These are phyloP conservation scores for Aspergillus affinis DNA, from an alignment of 495 filamentous ascomycete species.

Conservation along the genomic window DNA sequence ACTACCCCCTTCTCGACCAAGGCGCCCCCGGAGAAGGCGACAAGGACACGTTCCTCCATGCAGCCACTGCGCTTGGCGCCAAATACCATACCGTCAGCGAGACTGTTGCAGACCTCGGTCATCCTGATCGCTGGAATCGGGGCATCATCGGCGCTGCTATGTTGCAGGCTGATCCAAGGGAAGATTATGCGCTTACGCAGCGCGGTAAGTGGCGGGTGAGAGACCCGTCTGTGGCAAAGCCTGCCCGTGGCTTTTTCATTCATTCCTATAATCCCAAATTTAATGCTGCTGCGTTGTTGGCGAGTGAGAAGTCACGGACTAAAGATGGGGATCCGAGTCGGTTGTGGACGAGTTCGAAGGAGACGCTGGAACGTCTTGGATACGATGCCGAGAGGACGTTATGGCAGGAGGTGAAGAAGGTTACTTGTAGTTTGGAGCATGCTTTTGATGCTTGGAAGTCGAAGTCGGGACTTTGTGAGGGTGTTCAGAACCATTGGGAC, in stretches of 20 bases:
- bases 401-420: slow-evolving; percentile 36
- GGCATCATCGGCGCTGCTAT: slow-evolving; percentile 22
- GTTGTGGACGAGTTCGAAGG: slow-evolving; percentile 22
- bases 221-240: slow-evolving; percentile 16
- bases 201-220: slow-evolving; percentile 21
- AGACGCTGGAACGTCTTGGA: slow-evolving; percentile 29
- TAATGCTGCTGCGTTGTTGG: slow-evolving; percentile 31
- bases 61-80: slow-evolving; percentile 41
- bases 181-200: slow-evolving; percentile 30
- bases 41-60: slow-evolving; percentile 57
- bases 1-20: slow-evolving; percentile 51
- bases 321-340: slow-evolving; percentile 10
- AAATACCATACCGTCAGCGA: slow-evolving; percentile 43
- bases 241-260: slow-evolving; percentile 37
- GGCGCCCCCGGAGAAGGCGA: slow-evolving; percentile 52
- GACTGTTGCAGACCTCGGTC: slow-evolving; percentile 21
- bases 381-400: slow-evolving; percentile 40
- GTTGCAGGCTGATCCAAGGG: slow-evolving; percentile 33
- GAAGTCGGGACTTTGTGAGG: slow-evolving; percentile 20
- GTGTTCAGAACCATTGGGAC: slow-evolving; percentile 18
- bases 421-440: slow-evolving; percentile 31
- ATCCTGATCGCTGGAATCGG: slow-evolving; percentile 11
- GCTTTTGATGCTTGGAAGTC: slow-evolving; percentile 24
- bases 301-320: slow-evolving; percentile 1
- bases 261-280: slow-evolving; percentile 44